A percentile compares a stretch with the other conserved stretches of the same genome.
phyloP scores from a whole-genome alignment of 2,329 filamentous ascomycete genomes.

The Fusarium napiforme region DNA sequence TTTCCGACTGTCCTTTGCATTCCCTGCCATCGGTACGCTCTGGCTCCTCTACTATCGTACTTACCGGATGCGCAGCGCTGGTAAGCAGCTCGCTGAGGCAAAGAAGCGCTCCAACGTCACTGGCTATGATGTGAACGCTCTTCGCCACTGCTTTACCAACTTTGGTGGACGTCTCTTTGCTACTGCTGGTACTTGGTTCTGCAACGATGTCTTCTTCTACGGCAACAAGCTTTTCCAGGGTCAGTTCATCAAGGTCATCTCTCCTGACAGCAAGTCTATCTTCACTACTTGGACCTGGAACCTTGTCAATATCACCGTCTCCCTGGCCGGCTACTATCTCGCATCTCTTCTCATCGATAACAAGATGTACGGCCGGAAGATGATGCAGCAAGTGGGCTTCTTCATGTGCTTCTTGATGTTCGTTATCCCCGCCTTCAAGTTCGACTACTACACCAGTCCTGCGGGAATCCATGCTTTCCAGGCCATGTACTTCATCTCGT shows the following conservation, averaged over 20 bases:
- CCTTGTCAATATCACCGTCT: slow-evolving; percentile 88
- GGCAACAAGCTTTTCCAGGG: slow-evolving; percentile 98
- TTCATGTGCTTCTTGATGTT: slow-evolving; percentile 94
- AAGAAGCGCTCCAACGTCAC: slow-evolving; percentile 91
- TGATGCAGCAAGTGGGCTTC: slow-evolving; percentile 96
- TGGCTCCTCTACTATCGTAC: slow-evolving; percentile 97
- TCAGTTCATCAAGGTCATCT: slow-evolving; percentile 88
- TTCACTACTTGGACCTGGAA: slow-evolving; percentile 94
- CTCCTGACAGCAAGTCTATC: slow-evolving; percentile 74
- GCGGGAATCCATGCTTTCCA: slow-evolving; percentile 88
- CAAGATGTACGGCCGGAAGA: slow-evolving; percentile 95
- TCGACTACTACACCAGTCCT: slow-evolving; percentile 79
- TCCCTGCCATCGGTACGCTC: slow-evolving; percentile 88
- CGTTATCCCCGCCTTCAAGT: slow-evolving; percentile 89
- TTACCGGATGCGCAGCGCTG: slow-evolving; percentile 92
- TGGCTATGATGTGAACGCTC: slow-evolving; percentile 88
- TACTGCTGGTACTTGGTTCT: slow-evolving; percentile 91
- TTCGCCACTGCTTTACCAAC: slow-evolving; percentile 80
- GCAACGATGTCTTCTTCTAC: slow-evolving; percentile 99
- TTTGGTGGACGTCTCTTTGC: slow-evolving; percentile 89
- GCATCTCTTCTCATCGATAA: slow-evolving; percentile 92
- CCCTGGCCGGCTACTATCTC: slow-evolving; percentile 87
- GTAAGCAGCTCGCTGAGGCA: slow-evolving; percentile 80
- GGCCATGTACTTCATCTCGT: slow-evolving; percentile 97
- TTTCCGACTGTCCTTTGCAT: slow-evolving; percentile 91